Evolutionary conservation across 805 yeast genomes (phyloP), one percentile per base, ranked within the genome.

Genomic region (Suhomyces sp.): DNA sequence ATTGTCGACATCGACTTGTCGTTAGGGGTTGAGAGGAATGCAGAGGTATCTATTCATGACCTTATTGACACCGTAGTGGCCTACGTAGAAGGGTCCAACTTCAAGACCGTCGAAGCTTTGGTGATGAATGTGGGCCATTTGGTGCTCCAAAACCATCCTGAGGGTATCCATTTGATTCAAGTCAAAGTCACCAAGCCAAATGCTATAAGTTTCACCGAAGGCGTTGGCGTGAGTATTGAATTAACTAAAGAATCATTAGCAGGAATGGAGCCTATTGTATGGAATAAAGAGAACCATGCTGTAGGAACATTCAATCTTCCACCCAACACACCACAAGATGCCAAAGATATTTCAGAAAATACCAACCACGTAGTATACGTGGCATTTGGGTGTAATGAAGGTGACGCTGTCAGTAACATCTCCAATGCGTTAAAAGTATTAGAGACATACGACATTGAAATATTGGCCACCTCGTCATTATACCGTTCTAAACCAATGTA

Each of bases 401-500:
- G 97, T 0, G 77, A 87, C 56, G 86, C 85, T 46, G 62, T 89
- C 7, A 65, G 63, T 2, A 87, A 89, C 62, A 86, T 94, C 43
- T 53, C 67, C 7, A 57, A 57, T 13, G 86, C 97, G 0, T 64
- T 89, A 6, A 66, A 67, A 0, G 72, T 78, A 45, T 69, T 89
- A 13, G 63, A 67, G 29, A 46, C 66, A 4, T 61, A 72, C 8
- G 62, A 64, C 0, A 74, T 88, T 17, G 58, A 67, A 10, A 79
- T 94, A 0, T 53, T 76, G 2, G 73, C 79, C 2, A 81, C 93
- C 0, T 92, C 98, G 0, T 82, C 96, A 0, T 69, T 93, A 50
- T 94, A 89, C 66, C 83, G 86, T 53, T 89, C 97, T 19, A 89
- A 86, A 60, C 98, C 99, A 39, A 93, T 94, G 98, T 94, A 91